These are phyloP conservation scores for Besnoitia besnoiti DNA, from an alignment of 169 alveolate genomes.

Conservation along the genomic window DNA sequence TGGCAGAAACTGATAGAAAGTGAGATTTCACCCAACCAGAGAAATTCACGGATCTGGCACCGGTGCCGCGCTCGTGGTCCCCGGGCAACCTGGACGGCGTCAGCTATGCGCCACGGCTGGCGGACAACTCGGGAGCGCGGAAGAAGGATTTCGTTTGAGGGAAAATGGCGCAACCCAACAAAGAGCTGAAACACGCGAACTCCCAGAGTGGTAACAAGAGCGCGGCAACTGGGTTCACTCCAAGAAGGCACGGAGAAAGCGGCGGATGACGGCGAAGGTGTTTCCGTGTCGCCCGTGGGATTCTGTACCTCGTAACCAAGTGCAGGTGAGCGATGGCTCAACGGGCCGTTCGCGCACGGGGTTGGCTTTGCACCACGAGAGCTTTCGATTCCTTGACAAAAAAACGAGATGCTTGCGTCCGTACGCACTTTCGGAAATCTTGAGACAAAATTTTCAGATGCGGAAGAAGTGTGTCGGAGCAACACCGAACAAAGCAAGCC, in stretches of 20 bases:
- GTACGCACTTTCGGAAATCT: background rate
- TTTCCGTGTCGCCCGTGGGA: background rate
- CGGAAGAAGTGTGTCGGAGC: background rate
- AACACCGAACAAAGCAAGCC: background rate
- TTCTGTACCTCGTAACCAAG: background rate
- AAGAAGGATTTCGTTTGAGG: background rate
- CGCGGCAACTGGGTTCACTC: too few species aligned
- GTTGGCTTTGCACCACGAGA: background rate
- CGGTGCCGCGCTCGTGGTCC: background rate
- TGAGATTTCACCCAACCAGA: too few species aligned
- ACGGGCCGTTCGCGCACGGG: background rate
- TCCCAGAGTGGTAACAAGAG: too few species aligned
- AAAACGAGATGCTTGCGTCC: background rate
- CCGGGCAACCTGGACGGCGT: background rate
- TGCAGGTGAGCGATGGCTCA: background rate
- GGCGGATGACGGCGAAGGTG: too few species aligned
- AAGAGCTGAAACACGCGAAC: background rate
- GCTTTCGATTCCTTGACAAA: background rate
- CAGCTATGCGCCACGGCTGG: background rate
- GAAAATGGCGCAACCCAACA: background rate
- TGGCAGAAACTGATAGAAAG: too few species aligned
- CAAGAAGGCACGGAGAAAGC: too few species aligned
- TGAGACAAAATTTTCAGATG: background rate
- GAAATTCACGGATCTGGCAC: too few species aligned
- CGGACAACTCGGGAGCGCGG: background rate